Evolutionary conservation across 805 yeast genomes (phyloP).

Genomic region (Yamadazyma philogaea): DNA sequence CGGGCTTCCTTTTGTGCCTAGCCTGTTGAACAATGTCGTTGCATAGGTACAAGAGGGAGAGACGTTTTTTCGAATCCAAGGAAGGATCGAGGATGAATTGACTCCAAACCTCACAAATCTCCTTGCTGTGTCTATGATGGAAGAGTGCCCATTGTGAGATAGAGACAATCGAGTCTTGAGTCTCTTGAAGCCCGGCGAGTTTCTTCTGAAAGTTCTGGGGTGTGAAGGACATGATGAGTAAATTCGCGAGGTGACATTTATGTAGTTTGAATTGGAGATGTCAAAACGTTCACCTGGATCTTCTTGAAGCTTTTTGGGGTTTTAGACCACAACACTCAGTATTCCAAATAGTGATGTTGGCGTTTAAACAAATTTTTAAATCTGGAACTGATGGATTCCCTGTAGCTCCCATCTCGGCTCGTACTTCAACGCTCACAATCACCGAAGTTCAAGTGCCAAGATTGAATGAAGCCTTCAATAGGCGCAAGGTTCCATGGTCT

Average conservation of each 20-base stretch:
- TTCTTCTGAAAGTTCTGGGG: constrained; percentile 33
- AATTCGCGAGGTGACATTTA: constrained; percentile 3
- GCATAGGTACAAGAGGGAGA: constrained; percentile 64
- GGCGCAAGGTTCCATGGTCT: too few species aligned
- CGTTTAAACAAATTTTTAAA: too few species aligned
- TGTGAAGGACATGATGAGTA: constrained; percentile 37
- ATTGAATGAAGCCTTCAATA: too few species aligned
- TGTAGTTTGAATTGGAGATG: neutral
- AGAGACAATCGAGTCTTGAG: constrained; percentile 46
- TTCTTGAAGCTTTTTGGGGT: too few species aligned
- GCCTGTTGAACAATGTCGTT: constrained; percentile 84
- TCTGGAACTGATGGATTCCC: too few species aligned
- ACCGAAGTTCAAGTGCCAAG: too few species aligned
- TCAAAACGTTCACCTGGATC: too few species aligned
- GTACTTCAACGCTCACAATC: too few species aligned
- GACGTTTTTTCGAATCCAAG: constrained; percentile 31
- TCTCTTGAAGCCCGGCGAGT: constrained; percentile 37
- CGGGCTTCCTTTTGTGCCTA: constrained; percentile 55
- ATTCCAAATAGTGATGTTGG: too few species aligned
- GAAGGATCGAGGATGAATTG: constrained; percentile 20
- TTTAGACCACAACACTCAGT: too few species aligned
- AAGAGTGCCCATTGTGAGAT: constrained; percentile 47
- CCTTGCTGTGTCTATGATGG: constrained; percentile 40
- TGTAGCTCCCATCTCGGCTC: too few species aligned
- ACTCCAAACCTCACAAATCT: constrained; percentile 37